A percentile compares a stretch with the other conserved stretches of the same genome.
Evolutionary conservation across 2,329 filamentous ascomycete species (phyloP).

Genomic region (Microascus cirrosus): DNA sequence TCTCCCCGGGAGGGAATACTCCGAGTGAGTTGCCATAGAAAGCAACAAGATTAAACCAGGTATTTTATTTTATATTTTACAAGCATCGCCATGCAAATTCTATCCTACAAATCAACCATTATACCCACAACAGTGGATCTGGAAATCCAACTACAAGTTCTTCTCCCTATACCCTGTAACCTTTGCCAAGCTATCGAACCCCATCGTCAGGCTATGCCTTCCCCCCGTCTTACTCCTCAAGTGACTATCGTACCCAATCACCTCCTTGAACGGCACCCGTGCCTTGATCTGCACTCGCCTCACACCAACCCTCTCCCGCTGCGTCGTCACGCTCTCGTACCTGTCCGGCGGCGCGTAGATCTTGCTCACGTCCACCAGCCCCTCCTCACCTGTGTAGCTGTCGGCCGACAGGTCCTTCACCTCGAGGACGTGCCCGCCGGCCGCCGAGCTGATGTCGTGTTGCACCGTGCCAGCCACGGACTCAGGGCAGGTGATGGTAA

Average conservation of each 20-base stretch:
- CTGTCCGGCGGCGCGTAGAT: slow-evolving; percentile 88
- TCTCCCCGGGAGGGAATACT: no score
- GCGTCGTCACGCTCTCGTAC: slow-evolving; percentile 52
- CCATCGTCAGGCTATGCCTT: slow-evolving; percentile 50
- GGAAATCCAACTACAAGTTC: slow-evolving; percentile 18
- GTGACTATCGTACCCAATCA: slow-evolving; percentile 89
- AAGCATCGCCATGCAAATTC: no score
- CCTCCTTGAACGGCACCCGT: slow-evolving; percentile 86
- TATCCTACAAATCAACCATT: no score
- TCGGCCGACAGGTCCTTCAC: slow-evolving; percentile 41
- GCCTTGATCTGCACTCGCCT: slow-evolving; percentile 61
- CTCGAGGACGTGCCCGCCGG: slow-evolving; percentile 63
- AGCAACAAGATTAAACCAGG: no score
- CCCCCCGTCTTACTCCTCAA: slow-evolving; percentile 82
- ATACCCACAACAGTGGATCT: no score
- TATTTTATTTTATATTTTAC: no score
- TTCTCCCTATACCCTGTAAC: slow-evolving; percentile 45
- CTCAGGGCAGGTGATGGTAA: slow-evolving; percentile 78
- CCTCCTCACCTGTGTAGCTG: slow-evolving; percentile 4
- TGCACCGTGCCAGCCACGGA: slow-evolving; percentile 69
- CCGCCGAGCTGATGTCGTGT: slow-evolving; percentile 64
- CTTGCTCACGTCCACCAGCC: slow-evolving; percentile 52
- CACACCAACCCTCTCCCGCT: slow-evolving; percentile 34
- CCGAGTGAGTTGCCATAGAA: no score
- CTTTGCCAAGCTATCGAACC: slow-evolving; percentile 44